Evolutionary conservation across 2,329 filamentous ascomycete species (phyloP).

Genomic region (Curvularia spicifera): DNA sequence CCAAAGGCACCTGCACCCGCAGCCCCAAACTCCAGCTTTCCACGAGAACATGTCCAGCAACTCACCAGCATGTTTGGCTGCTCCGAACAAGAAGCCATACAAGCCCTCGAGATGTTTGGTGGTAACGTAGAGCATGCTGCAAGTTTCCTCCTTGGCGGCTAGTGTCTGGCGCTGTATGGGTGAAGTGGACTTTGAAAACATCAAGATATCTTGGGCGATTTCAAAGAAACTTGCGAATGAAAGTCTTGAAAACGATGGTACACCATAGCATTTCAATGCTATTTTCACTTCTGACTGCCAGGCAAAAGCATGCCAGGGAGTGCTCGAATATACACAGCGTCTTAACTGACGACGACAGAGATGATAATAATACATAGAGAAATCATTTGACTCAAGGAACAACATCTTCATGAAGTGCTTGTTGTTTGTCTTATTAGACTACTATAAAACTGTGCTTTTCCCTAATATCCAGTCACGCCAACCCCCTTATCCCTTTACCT

Average conservation of each 20-base stretch:
- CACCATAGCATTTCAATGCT: too few relatives aligned
- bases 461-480: neutral
- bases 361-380: neutral
- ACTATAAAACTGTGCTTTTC: too few relatives aligned
- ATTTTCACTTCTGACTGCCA: neutral
- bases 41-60: conserved; percentile 73
- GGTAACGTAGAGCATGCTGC: conserved; percentile 92
- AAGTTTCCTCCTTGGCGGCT: conserved; percentile 68
- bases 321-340: neutral
- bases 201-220: neutral
- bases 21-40: conserved; percentile 48
- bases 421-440: too few relatives aligned
- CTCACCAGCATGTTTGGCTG: conserved; percentile 77
- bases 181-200: neutral
- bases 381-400: neutral
- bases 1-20: conserved; percentile 24
- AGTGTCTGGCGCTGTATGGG: neutral
- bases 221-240: neutral
- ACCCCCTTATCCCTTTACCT: conserved; percentile 49
- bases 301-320: neutral
- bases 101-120: conserved; percentile 79
- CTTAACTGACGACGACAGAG: neutral
- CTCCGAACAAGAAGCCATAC: conserved; percentile 74
- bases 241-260: too few relatives aligned
- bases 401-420: neutral